A percentile compares a stretch with the other conserved stretches of the same genome.
Evolutionary conservation across 1,139 yeast genomes (phyloP).

Genomic region (Pichia terricola): DNA sequence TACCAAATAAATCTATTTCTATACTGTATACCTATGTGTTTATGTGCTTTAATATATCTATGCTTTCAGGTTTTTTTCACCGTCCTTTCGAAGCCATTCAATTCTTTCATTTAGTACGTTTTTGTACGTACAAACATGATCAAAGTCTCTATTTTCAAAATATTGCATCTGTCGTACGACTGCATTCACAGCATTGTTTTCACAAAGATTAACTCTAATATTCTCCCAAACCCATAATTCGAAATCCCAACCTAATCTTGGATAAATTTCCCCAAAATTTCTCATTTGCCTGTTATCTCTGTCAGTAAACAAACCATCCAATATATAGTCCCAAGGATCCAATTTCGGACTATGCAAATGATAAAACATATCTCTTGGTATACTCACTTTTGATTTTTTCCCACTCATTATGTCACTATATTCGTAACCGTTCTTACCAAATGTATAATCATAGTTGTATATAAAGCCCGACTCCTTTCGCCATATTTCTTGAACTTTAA

Average conservation of each 20-base stretch:
- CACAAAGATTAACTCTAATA: constrained; percentile 16
- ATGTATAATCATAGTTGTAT: constrained; percentile 17
- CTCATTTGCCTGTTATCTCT: constrained; percentile 9
- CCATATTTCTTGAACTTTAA: constrained; percentile 11
- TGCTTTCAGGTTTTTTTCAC: constrained; percentile 2
- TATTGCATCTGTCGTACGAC: constrained; percentile 10
- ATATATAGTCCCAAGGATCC: constrained; percentile 20
- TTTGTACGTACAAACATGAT: constrained; percentile 14
- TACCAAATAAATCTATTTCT: neutral
- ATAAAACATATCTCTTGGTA: constrained; percentile 25
- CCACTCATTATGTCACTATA: constrained; percentile 6
- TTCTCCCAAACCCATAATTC: constrained; percentile 19
- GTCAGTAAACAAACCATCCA: constrained; percentile 13
- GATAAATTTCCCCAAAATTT: constrained; percentile 16
- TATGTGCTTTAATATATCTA: too few relatives aligned
- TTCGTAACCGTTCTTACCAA: constrained; percentile 12
- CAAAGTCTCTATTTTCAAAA: constrained; percentile 14
- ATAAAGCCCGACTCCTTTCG: constrained; percentile 9
- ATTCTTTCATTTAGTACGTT: constrained; percentile 14
- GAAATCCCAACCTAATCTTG: constrained; percentile 14
- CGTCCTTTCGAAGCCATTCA: constrained; percentile 18
- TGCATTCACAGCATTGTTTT: neutral
- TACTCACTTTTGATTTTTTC: constrained; percentile 1
- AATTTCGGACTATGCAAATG: constrained; percentile 35
- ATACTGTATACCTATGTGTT: too few relatives aligned